These are phyloP conservation scores for Zelonia costaricensis DNA, from an alignment of 208 protist genomes.

Conservation along the genomic window DNA sequence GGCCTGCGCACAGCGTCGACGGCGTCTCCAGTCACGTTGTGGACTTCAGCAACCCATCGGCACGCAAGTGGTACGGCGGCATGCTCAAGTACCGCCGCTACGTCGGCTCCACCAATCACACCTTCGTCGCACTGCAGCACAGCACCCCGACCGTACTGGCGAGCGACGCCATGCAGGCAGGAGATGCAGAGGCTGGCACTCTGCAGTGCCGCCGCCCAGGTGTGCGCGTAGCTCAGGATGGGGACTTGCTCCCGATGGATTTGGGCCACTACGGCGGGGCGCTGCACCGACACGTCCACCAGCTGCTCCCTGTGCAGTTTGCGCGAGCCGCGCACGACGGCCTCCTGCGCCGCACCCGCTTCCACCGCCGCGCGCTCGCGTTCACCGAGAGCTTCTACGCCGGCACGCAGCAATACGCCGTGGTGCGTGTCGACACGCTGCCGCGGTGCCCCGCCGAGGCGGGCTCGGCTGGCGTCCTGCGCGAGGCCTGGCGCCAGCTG, in stretches of 20 bases:
- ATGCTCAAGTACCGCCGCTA: conserved; percentile 90
- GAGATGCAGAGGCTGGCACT: too few relatives aligned
- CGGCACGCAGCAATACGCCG: conserved; percentile 94
- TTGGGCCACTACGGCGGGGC: conserved; percentile 48
- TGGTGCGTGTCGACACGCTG: conserved; percentile 44
- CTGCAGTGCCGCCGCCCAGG: background rate
- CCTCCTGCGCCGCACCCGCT: conserved; percentile 53
- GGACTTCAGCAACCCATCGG: conserved; percentile 87
- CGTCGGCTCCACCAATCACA: conserved; percentile 84
- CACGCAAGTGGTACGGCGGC: conserved; percentile 89
- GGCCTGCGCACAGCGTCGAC: conserved; percentile 27
- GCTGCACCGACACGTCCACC: conserved; percentile 96
- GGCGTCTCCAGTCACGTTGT: conserved; percentile 84
- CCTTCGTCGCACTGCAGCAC: conserved; percentile 98
- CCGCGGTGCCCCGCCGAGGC: conserved; percentile 1
- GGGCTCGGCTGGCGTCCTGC: conserved; percentile 1
- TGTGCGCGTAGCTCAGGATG: background rate
- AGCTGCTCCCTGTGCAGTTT: conserved; percentile 93
- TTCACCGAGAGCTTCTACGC: conserved; percentile 96
- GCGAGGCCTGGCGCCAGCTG: conserved; percentile 15
- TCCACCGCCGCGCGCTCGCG: conserved; percentile 90
- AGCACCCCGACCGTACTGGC: conserved; percentile 89
- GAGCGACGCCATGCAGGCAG: conserved; percentile 22
- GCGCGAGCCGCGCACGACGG: conserved; percentile 74
- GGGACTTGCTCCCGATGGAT: conserved; percentile 88